phyloP scores from a whole-genome alignment of 441 rosid species.

The Dalechampia spathulata region DNA sequence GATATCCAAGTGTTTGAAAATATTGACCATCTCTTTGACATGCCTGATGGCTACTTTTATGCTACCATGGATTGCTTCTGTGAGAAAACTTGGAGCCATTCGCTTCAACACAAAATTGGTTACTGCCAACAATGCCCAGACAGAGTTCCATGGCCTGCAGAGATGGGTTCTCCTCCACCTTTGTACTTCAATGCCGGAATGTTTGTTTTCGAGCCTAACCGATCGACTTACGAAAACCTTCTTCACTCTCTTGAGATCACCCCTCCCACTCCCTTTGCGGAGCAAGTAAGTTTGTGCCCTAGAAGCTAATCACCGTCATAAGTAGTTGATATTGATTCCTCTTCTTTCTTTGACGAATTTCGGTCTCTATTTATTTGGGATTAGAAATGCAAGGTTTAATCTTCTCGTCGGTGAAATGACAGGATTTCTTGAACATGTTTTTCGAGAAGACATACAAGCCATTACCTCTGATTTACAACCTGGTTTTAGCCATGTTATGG shows the following conservation, averaged over 20 bases:
- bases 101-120: constrained; percentile 44
- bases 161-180: constrained; percentile 50
- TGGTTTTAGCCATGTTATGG: constrained; percentile 73
- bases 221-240: constrained; percentile 32
- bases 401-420: neutral
- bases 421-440: constrained; percentile 73
- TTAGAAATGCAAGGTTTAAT: too few species aligned
- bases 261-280: constrained; percentile 60
- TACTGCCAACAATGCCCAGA: constrained; percentile 69
- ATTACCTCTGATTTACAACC: constrained; percentile 46
- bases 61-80: constrained; percentile 75
- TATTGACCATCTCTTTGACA: constrained; percentile 59
- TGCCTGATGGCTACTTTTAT: constrained; percentile 42
- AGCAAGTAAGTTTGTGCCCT: too few species aligned
- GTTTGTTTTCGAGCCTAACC: constrained; percentile 58
- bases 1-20: constrained; percentile 74
- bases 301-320: too few species aligned
- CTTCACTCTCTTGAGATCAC: constrained; percentile 37
- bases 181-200: constrained; percentile 77
- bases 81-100: constrained; percentile 69
- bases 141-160: constrained; percentile 48
- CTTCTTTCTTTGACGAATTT: too few species aligned
- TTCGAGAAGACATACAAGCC: constrained; percentile 58
- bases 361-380: too few species aligned
- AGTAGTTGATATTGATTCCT: too few species aligned